Conservation (phyloP, 2,329 filamentous ascomycete genomes). For the Clonostachys sp. region DNA sequence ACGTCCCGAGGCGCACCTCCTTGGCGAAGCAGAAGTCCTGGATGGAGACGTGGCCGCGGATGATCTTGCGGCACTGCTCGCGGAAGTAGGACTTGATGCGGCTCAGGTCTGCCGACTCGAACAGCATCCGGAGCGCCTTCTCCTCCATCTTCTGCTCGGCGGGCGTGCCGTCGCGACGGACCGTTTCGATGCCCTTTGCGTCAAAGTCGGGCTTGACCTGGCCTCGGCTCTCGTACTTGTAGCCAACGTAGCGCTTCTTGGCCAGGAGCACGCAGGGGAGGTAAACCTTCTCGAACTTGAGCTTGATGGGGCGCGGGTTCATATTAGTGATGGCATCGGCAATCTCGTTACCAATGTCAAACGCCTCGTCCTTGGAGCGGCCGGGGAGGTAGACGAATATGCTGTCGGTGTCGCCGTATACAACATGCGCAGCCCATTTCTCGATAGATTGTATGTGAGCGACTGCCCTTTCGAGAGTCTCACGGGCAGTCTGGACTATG, state of each 20-base stretch:
- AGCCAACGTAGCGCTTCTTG: constrained; percentile 97
- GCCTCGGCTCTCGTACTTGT: constrained; percentile 80
- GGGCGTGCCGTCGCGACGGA: constrained; percentile 88
- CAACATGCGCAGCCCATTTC: constrained; percentile 90
- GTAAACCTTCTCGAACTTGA: constrained; percentile 99
- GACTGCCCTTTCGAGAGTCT: constrained; percentile 91
- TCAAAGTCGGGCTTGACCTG: constrained; percentile 87
- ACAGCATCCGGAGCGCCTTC: constrained; percentile 81
- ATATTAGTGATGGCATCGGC: constrained; percentile 79
- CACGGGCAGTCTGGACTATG: constrained; percentile 92
- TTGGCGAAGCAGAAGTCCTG: constrained; percentile 95
- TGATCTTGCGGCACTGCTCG: constrained; percentile 84
- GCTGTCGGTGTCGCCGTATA: constrained; percentile 97
- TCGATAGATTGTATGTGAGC: constrained; percentile 85
- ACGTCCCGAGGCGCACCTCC: constrained; percentile 87
- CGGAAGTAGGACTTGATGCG: constrained; percentile 90
- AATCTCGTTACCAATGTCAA: constrained; percentile 89
- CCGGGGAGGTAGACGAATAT: constrained; percentile 88
- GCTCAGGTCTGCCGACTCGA: constrained; percentile 84
- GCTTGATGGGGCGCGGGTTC: constrained; percentile 87
- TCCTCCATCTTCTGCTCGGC: constrained; percentile 97
- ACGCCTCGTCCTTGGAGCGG: constrained; percentile 81
- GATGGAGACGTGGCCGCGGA: constrained; percentile 80
- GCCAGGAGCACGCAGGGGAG: constrained; percentile 90
- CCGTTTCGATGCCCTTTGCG: constrained; percentile 97